Evolutionary conservation across 257 asterid genomes (phyloP), one percentile per base, ranked within the genome.

Genomic region (Leonotis leonurus): DNA sequence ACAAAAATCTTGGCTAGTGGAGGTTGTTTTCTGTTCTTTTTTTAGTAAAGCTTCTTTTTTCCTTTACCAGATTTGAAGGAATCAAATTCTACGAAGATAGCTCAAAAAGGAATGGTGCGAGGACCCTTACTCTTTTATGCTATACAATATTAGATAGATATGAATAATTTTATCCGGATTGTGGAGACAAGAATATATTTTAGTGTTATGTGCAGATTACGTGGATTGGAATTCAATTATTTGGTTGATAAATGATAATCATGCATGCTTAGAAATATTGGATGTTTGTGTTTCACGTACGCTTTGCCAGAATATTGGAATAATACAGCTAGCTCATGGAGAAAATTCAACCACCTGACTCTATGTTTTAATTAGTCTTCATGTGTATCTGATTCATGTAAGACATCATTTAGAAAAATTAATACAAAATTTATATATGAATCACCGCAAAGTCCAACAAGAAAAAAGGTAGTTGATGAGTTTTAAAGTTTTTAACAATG

Each of bases 21-120:
- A 27, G 30, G 37, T 36, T n/a, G 51, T 56, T 45, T 55, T 56
- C 53, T 60, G 56, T 39, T 68, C 11, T 50, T 6, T 39, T 68
- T 14, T 50, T 6, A 41, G 21, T 27, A 8, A 12, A 18, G 21
- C 5, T 64, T 45, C 57, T 36, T 64, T 45, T 52, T 36, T 64
- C 18, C n/a, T n/a, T 63, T 2, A 36, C 44, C 55, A 8, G 59
- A 27, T 41, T 17, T 32, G 55, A 70, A 48, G 68, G 76, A 70
- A 75, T 65, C 76, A 30, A 67, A 75, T 75, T 70, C 79, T 60
- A 33, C 57, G n/a, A 7, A 26, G 39, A 45, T 18, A 9, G 22
- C 12, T 11, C 48, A 2, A 39, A 29, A 16, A 46, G n/a, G n/a
- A 37, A 0, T 56, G 20, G 55, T 49, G 16, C 16, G 39, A 65